Conservation (phyloP, 345 rosid species). For the Eucalyptus marginata region DNA sequence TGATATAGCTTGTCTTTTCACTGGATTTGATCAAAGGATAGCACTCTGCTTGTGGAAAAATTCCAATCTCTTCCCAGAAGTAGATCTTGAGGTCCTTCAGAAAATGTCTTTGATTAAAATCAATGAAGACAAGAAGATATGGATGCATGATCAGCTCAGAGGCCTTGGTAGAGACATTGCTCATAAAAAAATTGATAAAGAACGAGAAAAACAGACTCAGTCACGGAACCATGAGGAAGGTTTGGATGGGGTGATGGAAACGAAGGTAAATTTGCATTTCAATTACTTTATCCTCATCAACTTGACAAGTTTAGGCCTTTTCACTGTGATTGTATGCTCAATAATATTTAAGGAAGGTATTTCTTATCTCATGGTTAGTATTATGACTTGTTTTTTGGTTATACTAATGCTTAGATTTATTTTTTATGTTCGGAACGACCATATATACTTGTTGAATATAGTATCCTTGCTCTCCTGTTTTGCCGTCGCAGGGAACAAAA, state of each 20-base stretch:
- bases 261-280: neutral
- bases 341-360: neutral
- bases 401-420: no score
- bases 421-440: no score
- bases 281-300: neutral
- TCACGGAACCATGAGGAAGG: neutral
- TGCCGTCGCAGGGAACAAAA: neutral
- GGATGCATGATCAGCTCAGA: neutral
- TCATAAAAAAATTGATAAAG: fast-evolving
- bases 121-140: neutral
- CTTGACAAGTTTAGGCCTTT: neutral
- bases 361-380: neutral
- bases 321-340: neutral
- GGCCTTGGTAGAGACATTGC: neutral
- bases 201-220: neutral
- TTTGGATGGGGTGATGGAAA: neutral
- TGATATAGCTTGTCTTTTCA: neutral
- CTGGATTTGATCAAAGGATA: neutral
- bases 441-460: no score
- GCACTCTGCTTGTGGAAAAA: neutral
- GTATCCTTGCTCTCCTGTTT: neutral
- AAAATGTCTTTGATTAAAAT: neutral
- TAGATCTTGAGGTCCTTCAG: neutral
- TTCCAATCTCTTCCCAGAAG: neutral
- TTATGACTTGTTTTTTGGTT: neutral